Evolutionary conservation across 768 basidiomycete genomes (phyloP), one percentile per base, ranked within the genome.

Genomic region (Pleurotus eryngii): DNA sequence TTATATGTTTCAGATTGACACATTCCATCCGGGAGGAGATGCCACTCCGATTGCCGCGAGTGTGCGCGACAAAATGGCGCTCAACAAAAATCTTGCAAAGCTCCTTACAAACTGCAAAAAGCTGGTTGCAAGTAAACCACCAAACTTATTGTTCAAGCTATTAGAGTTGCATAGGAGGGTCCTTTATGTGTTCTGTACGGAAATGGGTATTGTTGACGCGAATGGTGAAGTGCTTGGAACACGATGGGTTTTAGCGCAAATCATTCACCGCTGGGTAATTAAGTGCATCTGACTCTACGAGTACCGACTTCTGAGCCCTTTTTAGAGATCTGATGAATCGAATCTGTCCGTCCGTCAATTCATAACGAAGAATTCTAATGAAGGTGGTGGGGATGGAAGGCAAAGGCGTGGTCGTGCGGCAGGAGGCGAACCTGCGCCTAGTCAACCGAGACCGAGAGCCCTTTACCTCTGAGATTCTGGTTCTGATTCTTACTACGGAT

Each of bases 1-100:
- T 5, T 48, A 59, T 3, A 43, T 72, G 1, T 67, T 64, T 46
- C 53, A 57, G 3, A 65, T 70, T 22, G 64, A 71, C 49, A 37
- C 64, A 12, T 57, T 45, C 6, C 20, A 20, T 12, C 14, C 26
- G 5, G 49, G 26, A 17, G 49, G 49, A 4, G 26, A 53, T 46
- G 56, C 38, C 37, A 37, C 27, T 3, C 26, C 47, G 4, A 42
- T 22, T 27, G 8, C 18, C 12, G 14, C 37, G 48, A 30, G 27
- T 30, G 27, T 30, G 27, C 27, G 27, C 48, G 35, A 49, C 20
- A 49, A 49, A 22, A 14, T 37, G 18, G 24, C 30, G 17, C 26
- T 37, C 22, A 22, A 6, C 22, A 24, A 7, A 27, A 4, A 5
- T 8, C 15, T 37, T 12, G 7, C 56, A 27, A 57, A 26, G 9